Evolutionary conservation across 2,329 filamentous ascomycete species (phyloP).

Genomic region (Colletotrichum sansevieriae): DNA sequence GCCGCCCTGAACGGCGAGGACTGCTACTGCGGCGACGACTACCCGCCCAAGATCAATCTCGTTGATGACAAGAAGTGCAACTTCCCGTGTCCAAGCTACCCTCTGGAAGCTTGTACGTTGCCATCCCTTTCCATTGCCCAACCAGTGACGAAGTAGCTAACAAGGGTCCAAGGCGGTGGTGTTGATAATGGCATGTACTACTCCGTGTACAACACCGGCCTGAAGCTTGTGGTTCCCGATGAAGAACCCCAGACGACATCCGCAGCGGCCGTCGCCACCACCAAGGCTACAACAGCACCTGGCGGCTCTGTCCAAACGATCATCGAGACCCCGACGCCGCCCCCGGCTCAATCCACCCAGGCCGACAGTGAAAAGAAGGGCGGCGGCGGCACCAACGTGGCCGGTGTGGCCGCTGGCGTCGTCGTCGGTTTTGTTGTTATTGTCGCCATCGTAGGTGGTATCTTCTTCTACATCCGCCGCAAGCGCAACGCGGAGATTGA

Average conservation of each 20-base stretch:
- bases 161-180: conserved; percentile 50
- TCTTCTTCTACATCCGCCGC: conserved; percentile 81
- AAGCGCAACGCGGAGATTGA: conserved; percentile 83
- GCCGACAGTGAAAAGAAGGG: conserved; percentile 44
- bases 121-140: neutral
- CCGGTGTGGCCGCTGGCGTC: conserved; percentile 87
- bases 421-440: conserved; percentile 85
- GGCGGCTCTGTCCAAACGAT: conserved; percentile 20
- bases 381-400: conserved; percentile 73
- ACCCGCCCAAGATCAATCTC: conserved; percentile 70
- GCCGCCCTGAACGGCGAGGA: conserved; percentile 72
- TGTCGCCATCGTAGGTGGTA: conserved; percentile 74
- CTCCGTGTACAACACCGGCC: conserved; percentile 65
- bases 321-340: conserved; percentile 22
- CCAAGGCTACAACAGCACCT: conserved; percentile 39
- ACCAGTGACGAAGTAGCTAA: conserved; percentile 19
- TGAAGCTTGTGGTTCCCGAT: conserved; percentile 55
- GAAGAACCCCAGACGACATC: conserved; percentile 49
- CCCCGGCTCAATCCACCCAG: conserved; percentile 39
- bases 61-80: conserved; percentile 73
- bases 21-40: conserved; percentile 80
- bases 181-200: conserved; percentile 49
- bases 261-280: conserved; percentile 43
- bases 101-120: conserved; percentile 73
- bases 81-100: conserved; percentile 74